A percentile compares a stretch with the other conserved stretches of the same genome.
Conservation (phyloP, 768 basidiomycete genomes). For the Podaxis carcinomalis region DNA sequence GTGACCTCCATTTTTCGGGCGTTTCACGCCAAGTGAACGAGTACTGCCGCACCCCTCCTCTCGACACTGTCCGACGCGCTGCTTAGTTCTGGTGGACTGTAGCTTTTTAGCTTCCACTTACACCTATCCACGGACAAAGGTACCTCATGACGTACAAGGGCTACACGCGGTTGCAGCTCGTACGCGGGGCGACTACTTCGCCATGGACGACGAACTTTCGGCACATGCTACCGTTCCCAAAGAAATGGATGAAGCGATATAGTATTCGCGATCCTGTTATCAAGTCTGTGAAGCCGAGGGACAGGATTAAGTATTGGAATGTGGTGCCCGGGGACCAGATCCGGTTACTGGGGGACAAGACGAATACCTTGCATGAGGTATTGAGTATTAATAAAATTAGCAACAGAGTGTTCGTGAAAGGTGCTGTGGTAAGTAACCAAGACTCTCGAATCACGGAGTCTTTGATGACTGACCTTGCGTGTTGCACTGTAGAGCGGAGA, state of each 20-base stretch:
- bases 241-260: conserved; percentile 41
- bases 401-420: conserved; percentile 60
- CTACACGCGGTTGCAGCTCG: conserved; percentile 31
- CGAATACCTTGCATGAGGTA: conserved; percentile 62
- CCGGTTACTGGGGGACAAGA: conserved; percentile 61
- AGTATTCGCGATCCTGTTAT: conserved; percentile 39
- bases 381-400: conserved; percentile 67
- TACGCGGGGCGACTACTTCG: conserved; percentile 43
- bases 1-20: conserved; percentile 14
- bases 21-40: neutral
- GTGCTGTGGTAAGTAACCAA: conserved; percentile 31
- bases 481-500: conserved; percentile 19
- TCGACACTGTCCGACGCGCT: neutral
- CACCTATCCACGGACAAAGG: neutral
- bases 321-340: conserved; percentile 82
- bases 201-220: conserved; percentile 66
- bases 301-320: conserved; percentile 85
- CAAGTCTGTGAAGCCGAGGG: conserved; percentile 57
- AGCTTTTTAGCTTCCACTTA: neutral
- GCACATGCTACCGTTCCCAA: conserved; percentile 61
- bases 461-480: neutral
- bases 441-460: neutral
- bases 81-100: neutral
- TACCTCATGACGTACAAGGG: conserved; percentile 26
- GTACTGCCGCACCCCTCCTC: neutral